Base-by-base conservation (phyloP, 1,139 yeast genomes). In the Zygosaccharomyces pseudobailii region DNA sequence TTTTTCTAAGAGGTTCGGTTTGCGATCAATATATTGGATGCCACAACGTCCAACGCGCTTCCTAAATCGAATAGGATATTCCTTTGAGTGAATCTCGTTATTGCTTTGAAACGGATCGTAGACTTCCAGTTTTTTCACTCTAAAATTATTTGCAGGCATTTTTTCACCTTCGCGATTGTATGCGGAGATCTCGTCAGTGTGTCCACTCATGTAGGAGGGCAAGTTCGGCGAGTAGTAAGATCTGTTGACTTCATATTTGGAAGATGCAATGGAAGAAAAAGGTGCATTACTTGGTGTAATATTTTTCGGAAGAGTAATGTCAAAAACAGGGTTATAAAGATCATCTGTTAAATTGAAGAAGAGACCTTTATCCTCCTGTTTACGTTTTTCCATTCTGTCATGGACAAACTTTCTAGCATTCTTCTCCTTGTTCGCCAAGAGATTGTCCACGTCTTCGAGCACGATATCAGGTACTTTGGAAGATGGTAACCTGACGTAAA, bases 381-480 rank as follows among this genome's bases (percentile, higher is more conserved):
- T 79, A 48, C 97, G 75, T 53, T 83, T 82, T 44, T 82, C 80
- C 65, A 92, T 74, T 65, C 87, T 87, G 56, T 87, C 95, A 55
- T 82, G 78, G 42, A 92, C 96, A 9, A 88, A 94, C 47, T 82
- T 78, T 55, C 82, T 82, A 54, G 90, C 84, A 17, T 89, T 84
- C 47, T 77, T 82, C 55, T 88, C 85, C 69, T 89, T 88, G 53
- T 84, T 94, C 46, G 78, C 74, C 50, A 87, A 71, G 22, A 88
- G 82, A 45, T 80, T 76, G 44, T 87, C 87, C 22, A 90, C 90
- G 4, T 96, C 87, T 33, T 86, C 82, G 56, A 90, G 74, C 46
- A 88, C 95, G 78, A 90, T 78, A 67, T 90, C 97, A 9, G 97
- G 97, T 57, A 90, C 86, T 69, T 89, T 87, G 2, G 96, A 85